Base-by-base conservation (phyloP, 2,329 filamentous ascomycete genomes). In the Trichophyton verrucosum region DNA sequence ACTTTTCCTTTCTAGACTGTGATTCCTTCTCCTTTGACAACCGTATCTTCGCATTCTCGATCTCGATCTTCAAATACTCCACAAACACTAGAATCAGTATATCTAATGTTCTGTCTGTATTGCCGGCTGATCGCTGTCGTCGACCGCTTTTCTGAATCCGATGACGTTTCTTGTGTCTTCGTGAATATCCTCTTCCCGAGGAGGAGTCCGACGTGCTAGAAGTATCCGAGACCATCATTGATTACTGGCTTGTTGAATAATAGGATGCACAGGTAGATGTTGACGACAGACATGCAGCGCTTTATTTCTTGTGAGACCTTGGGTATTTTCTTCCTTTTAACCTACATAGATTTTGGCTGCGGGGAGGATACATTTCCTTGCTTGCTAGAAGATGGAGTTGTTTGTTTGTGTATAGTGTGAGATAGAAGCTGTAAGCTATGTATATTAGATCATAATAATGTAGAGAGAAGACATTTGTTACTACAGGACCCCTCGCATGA, bases 41-140 rank as follows among this genome's bases (percentile, higher is more conserved):
- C 2, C 58, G 47, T n/a, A 60, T 36, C 22, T 62, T 61, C 15
- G 49, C 59, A 27, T 53, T 59, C 4, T 61, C 61, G 3, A 59
- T 59, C 36, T 63, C 59, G 1, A 60, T 47, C 33, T 61, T 59
- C 13, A 61, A 20, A 11, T 59, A 40, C 11, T 59, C 61, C 2
- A 27, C 40, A 17, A 38, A 46, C 15, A 57, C 53, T 11, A 33
- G 13, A 11, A 59, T n/a, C 36, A 63, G 40, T 7, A 33, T 36
- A 36, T 61, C 30, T 6, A 63, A 20, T 13, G 51, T 6, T 15
- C 40, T 17, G 53, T 30, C 27, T 36, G 51, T 15, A 22, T 8
- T 40, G 24, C 24, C 6, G 24, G 17, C 38, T 13, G 36, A 27
- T 17, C 15, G 57, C 15, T 36, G 57, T 58, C 36, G 7, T 15